Base-by-base conservation (phyloP, 495 filamentous ascomycete genomes). In the Polyplosphaeria fusca region DNA sequence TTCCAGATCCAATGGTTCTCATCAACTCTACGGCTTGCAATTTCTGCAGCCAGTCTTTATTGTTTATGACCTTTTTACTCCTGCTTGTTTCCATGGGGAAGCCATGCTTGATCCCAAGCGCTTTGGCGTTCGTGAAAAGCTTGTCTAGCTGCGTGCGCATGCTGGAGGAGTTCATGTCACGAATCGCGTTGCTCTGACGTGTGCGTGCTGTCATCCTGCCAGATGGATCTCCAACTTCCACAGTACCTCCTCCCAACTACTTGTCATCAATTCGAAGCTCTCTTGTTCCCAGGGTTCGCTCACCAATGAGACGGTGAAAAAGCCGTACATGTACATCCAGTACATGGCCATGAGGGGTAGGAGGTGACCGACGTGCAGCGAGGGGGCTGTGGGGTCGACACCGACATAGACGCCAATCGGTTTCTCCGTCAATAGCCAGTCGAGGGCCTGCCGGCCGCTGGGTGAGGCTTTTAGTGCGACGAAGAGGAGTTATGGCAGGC, bases 261-360 rank as follows among this genome's bases (percentile, higher is more conserved):
- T 41, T 28, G 26, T 26, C 41, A 32, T 57, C 28, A 52, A 28
- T 23, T 16, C 12, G 2, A 7, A 9, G 7, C 42, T 14, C 13
- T 24, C 4, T 40, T 28, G n/a, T 2, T 35, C 22, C 14, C 16
- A 19, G n/a, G 18, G 19, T 26, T 12, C 18, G 73, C 75, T 68
- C 52, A 88, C 77, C 56, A 99, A 70, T 45, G 85, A 86, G 20
- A 87, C 78, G 13, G 87, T 77, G 26, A 80, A 76, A 60, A 87
- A 85, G 13, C 93, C 92, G 72, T 91, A 81, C 35, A 95, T 75
- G 68, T 92, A 94, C 75, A 89, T 86, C 88, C 93, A 96, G 55
- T 90, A 92, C 24, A 96, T 71, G 0, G 89, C 83, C 93, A 99
- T 97, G 38, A 97, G 78, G 7, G 93, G 92, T 9, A 97, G 73